Evolutionary conservation across 768 basidiomycete genomes (phyloP).

Genomic region (Lactifluus hygrophoroides): DNA sequence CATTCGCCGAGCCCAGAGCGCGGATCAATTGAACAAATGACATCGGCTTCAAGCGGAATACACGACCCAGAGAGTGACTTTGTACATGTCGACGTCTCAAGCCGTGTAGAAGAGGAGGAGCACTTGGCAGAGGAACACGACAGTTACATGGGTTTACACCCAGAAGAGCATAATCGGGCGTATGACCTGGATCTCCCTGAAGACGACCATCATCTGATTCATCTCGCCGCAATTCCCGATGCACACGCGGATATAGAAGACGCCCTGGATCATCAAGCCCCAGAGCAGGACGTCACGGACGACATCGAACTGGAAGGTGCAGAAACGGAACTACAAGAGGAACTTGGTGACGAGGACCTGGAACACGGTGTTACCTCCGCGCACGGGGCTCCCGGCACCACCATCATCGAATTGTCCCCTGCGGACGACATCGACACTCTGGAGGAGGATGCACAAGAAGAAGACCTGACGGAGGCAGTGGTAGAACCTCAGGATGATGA

Average conservation of each 20-base stretch:
- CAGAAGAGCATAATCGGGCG: background rate
- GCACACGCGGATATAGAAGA: background rate
- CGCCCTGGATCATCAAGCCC: background rate
- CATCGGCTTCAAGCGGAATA: background rate
- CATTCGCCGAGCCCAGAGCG: slow-evolving; percentile 13
- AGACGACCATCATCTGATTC: background rate
- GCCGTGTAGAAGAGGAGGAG: slow-evolving; percentile 5
- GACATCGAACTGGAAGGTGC: slow-evolving; percentile 1
- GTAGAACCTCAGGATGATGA: slow-evolving; percentile 12
- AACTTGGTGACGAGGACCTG: background rate
- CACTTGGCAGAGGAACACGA: slow-evolving; percentile 1
- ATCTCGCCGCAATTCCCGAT: background rate
- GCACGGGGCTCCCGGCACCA: slow-evolving; percentile 3
- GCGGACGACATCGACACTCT: slow-evolving; percentile 1
- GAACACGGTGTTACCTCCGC: slow-evolving; percentile 14
- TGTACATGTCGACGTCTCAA: slow-evolving; percentile 9
- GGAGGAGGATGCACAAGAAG: slow-evolving; percentile 16
- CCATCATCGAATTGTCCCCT: slow-evolving; percentile 15
- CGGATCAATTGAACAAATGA: background rate
- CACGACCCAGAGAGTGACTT: slow-evolving; percentile 9
- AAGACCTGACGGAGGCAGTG: slow-evolving; percentile 17
- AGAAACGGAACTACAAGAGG: background rate
- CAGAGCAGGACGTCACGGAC: slow-evolving; percentile 17
- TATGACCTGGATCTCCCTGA: slow-evolving; percentile 2
- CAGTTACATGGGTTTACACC: background rate